These are phyloP conservation scores for Trypanosomatidae sp. DNA, from an alignment of 208 protist species.

Conservation along the genomic window DNA sequence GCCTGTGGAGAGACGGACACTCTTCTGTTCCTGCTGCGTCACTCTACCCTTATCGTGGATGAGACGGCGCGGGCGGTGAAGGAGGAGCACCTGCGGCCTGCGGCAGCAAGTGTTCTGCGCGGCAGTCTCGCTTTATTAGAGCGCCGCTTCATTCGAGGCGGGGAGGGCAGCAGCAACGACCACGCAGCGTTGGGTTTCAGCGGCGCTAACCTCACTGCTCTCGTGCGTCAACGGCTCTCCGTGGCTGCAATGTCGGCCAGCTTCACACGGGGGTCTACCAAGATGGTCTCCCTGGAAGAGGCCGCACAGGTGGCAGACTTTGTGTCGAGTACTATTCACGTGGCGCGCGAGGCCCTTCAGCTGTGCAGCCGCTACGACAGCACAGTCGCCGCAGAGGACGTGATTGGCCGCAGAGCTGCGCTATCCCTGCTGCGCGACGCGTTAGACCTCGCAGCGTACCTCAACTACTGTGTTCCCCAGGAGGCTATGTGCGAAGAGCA, in stretches of 20 bases:
- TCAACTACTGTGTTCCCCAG: conserved; percentile 65
- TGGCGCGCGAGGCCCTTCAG: conserved; percentile 56
- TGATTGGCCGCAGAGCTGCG: conserved; percentile 38
- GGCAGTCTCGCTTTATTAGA: conserved; percentile 47
- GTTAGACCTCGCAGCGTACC: conserved; percentile 48
- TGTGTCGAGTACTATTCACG: conserved; percentile 56
- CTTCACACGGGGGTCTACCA: conserved; percentile 12
- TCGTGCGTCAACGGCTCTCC: conserved; percentile 53
- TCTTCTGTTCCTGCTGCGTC: conserved; percentile 55
- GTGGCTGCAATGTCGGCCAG: conserved; percentile 14
- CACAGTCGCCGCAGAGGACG: conserved; percentile 25
- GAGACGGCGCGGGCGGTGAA: conserved; percentile 75
- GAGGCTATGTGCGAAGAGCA: conserved; percentile 59
- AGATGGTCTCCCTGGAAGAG: conserved; percentile 5
- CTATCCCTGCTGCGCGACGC: conserved; percentile 58
- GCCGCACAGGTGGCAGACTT: conserved; percentile 63
- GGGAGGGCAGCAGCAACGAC: neutral
- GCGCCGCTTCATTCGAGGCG: conserved; percentile 7
- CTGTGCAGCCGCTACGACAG: conserved; percentile 34
- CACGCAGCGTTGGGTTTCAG: neutral
- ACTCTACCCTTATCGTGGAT: conserved; percentile 62
- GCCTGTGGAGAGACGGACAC: conserved; percentile 37
- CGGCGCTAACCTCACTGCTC: conserved; percentile 12
- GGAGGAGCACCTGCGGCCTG: conserved; percentile 50
- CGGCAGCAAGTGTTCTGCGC: conserved; percentile 69